A percentile compares a stretch with the other conserved stretches of the same genome.
These are phyloP conservation scores for Colletotrichum acutatum DNA, from an alignment of 2,329 filamentous ascomycete genomes.

Conservation along the genomic window DNA sequence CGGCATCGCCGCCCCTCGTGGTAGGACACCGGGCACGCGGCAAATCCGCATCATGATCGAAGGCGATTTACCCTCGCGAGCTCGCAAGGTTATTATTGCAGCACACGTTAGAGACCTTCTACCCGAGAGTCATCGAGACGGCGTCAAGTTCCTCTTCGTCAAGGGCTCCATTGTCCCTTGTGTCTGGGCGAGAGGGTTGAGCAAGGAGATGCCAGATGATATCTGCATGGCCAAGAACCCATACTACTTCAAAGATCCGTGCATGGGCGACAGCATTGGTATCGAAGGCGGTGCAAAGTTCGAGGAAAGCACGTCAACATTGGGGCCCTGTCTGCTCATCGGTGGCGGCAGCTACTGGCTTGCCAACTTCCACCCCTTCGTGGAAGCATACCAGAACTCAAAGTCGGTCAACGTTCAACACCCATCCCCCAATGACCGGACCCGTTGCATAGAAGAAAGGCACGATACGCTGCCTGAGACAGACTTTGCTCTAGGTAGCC, in stretches of 20 bases:
- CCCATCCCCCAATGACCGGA: constrained; percentile 53
- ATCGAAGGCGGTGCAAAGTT: constrained; percentile 42
- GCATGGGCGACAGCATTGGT: constrained; percentile 59
- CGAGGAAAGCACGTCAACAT: constrained; percentile 52
- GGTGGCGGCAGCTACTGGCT: constrained; percentile 54
- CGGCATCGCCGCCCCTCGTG: constrained; percentile 51
- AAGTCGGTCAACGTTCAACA: constrained; percentile 49
- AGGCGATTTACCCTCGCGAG: constrained; percentile 43
- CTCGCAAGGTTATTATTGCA: constrained; percentile 51
- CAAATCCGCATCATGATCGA: constrained; percentile 55
- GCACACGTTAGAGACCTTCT: constrained; percentile 54
- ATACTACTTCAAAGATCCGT: constrained; percentile 53
- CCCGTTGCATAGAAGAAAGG: constrained; percentile 45
- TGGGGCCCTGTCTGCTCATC: constrained; percentile 53
- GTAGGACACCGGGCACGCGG: constrained; percentile 46
- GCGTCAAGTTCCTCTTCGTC: constrained; percentile 51
- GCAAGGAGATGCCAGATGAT: constrained; percentile 51
- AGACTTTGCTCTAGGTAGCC: constrained; percentile 47
- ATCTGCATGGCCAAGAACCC: constrained; percentile 54
- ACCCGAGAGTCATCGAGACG: constrained; percentile 44
- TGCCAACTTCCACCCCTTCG: constrained; percentile 56
- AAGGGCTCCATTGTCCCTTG: constrained; percentile 49
- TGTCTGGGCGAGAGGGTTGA: constrained; percentile 53
- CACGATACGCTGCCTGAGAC: constrained; percentile 50
- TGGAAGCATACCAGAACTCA: constrained; percentile 46